Evolutionary conservation across 2,329 filamentous ascomycete species (phyloP).

Genomic region (Pestalotiopsis sp.): DNA sequence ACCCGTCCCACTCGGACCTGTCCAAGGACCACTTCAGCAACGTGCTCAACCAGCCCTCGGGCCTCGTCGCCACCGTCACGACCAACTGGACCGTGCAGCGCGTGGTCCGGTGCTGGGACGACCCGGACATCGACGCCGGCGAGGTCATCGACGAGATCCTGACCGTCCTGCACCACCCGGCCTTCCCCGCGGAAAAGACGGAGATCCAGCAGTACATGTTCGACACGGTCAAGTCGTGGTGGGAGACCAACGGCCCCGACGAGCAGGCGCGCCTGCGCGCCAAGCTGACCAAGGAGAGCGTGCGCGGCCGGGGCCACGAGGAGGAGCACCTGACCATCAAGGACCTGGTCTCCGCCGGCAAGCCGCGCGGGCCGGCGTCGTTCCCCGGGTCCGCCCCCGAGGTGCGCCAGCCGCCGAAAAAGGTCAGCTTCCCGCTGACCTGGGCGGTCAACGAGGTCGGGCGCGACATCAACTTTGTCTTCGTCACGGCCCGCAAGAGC

Average conservation of each 20-base stretch:
- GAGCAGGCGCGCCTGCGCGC: slow-evolving; percentile 24
- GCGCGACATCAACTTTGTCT: slow-evolving; percentile 18
- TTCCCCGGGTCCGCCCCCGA: slow-evolving; percentile 30
- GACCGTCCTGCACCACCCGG: slow-evolving; percentile 70
- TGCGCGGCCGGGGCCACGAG: slow-evolving; percentile 29
- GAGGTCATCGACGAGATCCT: slow-evolving; percentile 65
- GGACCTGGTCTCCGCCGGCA: slow-evolving; percentile 23
- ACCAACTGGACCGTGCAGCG: slow-evolving; percentile 69
- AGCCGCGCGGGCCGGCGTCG: slow-evolving; percentile 25
- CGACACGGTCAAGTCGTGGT: slow-evolving; percentile 64
- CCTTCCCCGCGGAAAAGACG: slow-evolving; percentile 51
- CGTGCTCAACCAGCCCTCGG: slow-evolving; percentile 57
- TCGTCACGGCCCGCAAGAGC: slow-evolving; percentile 18
- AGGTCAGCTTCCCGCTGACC: slow-evolving; percentile 25
- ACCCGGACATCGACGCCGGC: slow-evolving; percentile 62
- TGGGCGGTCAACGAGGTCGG: slow-evolving; percentile 23
- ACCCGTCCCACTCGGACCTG: slow-evolving; percentile 61
- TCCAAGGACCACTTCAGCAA: slow-evolving; percentile 65
- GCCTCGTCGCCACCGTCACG: slow-evolving; percentile 57
- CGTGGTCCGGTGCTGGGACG: slow-evolving; percentile 71
- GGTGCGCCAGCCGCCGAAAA: slow-evolving; percentile 27
- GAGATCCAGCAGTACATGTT: slow-evolving; percentile 69
- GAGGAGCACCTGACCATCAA: slow-evolving; percentile 29
- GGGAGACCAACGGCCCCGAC: slow-evolving; percentile 20
- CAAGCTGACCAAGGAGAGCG: slow-evolving; percentile 30